Percentiles rank a stretch among this genome's conserved stretches.
phyloP scores from a whole-genome alignment of 306 rosid genomes.

The Rosa chinensis region DNA sequence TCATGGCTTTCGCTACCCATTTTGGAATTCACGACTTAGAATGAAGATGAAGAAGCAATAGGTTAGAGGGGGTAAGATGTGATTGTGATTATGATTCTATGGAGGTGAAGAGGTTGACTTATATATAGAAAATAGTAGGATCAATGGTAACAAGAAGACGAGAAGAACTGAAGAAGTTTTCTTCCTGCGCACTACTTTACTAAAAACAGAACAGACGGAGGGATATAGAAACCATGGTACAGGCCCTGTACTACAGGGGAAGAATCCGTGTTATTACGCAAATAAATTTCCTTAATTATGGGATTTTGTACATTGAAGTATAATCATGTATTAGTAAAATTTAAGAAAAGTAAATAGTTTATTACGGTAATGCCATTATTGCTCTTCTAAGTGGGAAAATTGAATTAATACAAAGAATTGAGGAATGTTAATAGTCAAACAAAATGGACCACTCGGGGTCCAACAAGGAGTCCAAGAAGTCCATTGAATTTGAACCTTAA shows the following conservation, averaged over 20 bases:
- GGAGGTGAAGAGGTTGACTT: background rate
- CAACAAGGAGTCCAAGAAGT: no score
- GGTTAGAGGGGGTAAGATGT: background rate
- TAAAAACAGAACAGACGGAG: no score
- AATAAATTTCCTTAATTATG: no score
- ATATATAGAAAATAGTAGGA: background rate
- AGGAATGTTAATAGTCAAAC: background rate
- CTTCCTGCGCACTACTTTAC: background rate
- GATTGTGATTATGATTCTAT: background rate
- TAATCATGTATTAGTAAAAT: no score
- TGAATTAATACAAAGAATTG: background rate
- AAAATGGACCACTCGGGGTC: background rate
- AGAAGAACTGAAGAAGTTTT: background rate
- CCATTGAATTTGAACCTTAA: no score
- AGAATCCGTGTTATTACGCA: background rate
- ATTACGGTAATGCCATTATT: no score
- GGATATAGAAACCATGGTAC: no score
- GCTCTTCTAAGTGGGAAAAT: no score
- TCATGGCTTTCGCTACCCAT: background rate
- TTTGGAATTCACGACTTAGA: background rate
- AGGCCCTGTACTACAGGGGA: no score
- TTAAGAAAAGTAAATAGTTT: no score
- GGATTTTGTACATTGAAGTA: no score
- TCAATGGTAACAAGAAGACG: background rate
- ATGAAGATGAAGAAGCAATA: background rate